Base-by-base conservation (phyloP, 257 asterid genomes). In the Solanum lignicaule region DNA sequence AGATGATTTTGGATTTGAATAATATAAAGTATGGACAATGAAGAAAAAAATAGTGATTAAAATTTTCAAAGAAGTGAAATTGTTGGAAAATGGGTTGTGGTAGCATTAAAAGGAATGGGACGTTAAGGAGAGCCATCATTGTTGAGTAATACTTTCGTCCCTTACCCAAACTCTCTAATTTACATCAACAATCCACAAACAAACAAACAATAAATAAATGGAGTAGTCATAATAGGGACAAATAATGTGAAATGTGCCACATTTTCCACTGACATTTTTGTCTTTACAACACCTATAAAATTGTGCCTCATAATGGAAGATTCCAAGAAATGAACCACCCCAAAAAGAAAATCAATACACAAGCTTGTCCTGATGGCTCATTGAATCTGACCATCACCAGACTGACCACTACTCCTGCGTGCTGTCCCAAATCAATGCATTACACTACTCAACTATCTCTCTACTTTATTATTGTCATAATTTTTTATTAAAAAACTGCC, bases 301-400 rank as follows among this genome's bases (percentile, higher is more conserved):
- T 39, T 86, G 88, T 86, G 88, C 69, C 88, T 86, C 88, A 72
- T 86, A 86, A 86, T 72, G 83, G 88, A 86, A 86, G 88, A 86
- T 86, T 86, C 88, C 83, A 69, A 43, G 39, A 58, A 36, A 52
- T 62, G 55, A 15, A 62, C 78, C 55, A 36, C 74, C 75, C 38
- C 35, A 38, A 25, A 43, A 41, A 41, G 3, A 25, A 36, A 25
- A 36, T 35, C 23, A 62, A 33, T 36, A 84, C 87, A 15, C 60
- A 65, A 62, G 58, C 21, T 85, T 85, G 87, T 86, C 71, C 41
- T 86, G 88, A 12, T 46, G 83, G 52, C 83, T 38, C 83, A 43
- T 62, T 78, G 38, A 79, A 43, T 79, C 65, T 79, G 84, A 79
- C 84, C 62, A 5, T 38, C 12, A 75, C 32, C 83, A 36, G 38